phyloP scores from a whole-genome alignment of 768 basidiomycete genomes.

The Tephrocybe sp. region DNA sequence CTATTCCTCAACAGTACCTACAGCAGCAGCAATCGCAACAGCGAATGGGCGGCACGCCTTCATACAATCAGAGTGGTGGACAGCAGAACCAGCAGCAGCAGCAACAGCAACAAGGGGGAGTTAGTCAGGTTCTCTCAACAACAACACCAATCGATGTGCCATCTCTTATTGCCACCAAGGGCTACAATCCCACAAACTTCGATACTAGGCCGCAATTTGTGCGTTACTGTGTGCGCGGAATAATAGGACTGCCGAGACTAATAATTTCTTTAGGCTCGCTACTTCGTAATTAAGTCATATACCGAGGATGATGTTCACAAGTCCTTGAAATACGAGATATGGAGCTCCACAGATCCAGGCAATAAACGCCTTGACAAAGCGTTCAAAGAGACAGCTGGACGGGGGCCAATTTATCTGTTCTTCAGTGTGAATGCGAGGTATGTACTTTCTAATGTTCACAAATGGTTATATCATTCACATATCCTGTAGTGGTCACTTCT shows the following conservation, averaged over 20 bases:
- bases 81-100: slow-evolving; percentile 13
- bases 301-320: slow-evolving; percentile 99
- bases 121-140: slow-evolving; percentile 44
- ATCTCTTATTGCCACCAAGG: slow-evolving; percentile 81
- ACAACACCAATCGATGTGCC: slow-evolving; percentile 85
- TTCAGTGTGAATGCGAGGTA: slow-evolving; percentile 95
- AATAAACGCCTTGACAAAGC: slow-evolving; percentile 98
- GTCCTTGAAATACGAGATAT: slow-evolving; percentile 95
- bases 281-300: slow-evolving; percentile 98
- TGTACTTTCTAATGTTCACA: slow-evolving; percentile 8
- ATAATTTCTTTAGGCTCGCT: slow-evolving; percentile 63
- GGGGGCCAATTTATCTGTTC: slow-evolving; percentile 96
- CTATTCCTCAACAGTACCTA: slow-evolving; percentile 73
- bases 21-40: slow-evolving; percentile 45
- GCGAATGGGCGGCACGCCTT: slow-evolving; percentile 36
- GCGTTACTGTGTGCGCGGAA: slow-evolving; percentile 28
- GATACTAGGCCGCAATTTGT: slow-evolving; percentile 81
- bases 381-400: slow-evolving; percentile 89
- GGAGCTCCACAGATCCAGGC: slow-evolving; percentile 96
- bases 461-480: slow-evolving; percentile 1
- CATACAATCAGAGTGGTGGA: slow-evolving; percentile 32
- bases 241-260: neutral
- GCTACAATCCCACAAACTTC: slow-evolving; percentile 87
- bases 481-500: slow-evolving; percentile 82
- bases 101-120: slow-evolving; percentile 19